Percentiles rank a stretch among this genome's conserved stretches.
These are phyloP conservation scores for Cladophialophora bantiana DNA, from an alignment of 2,329 filamentous ascomycete species.

Conservation along the genomic window DNA sequence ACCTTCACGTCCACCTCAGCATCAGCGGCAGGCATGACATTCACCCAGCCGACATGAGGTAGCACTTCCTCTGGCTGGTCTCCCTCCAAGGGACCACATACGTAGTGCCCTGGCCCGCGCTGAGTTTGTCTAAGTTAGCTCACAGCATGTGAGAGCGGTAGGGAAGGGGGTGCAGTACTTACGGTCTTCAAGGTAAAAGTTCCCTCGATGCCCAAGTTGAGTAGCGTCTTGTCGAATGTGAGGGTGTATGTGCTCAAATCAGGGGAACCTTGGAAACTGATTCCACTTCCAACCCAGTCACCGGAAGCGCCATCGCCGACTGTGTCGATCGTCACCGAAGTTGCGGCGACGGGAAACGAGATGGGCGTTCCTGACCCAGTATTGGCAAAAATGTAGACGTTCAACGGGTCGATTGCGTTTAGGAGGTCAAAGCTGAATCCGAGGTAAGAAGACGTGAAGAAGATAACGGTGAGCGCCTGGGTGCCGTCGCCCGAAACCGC, in stretches of 20 bases:
- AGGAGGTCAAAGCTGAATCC: too few relatives aligned
- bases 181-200: conserved; percentile 31
- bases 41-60: conserved; percentile 51
- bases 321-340: too few relatives aligned
- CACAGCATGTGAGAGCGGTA: too few relatives aligned
- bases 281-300: conserved; percentile 25
- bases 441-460: too few relatives aligned
- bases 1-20: conserved; percentile 44
- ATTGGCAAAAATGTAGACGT: too few relatives aligned
- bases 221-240: too few relatives aligned
- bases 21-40: conserved; percentile 47
- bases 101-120: conserved; percentile 40
- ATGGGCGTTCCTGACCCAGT: too few relatives aligned
- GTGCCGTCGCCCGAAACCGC: conserved; percentile 43
- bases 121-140: too few relatives aligned
- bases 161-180: conserved; percentile 16
- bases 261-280: conserved; percentile 28
- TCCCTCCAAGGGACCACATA: conserved; percentile 38
- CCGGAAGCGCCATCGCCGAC: conserved; percentile 21
- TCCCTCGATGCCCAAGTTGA: conserved; percentile 29
- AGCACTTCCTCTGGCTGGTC: conserved; percentile 40
- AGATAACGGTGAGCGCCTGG: conserved; percentile 42
- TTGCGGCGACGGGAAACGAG: too few relatives aligned
- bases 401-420: too few relatives aligned
- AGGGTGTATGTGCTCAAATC: conserved; percentile 33